A percentile compares a stretch with the other conserved stretches of the same genome.
Conservation (phyloP, 1,284 basidiomycete genomes). For the Trichosporon ovoides region DNA sequence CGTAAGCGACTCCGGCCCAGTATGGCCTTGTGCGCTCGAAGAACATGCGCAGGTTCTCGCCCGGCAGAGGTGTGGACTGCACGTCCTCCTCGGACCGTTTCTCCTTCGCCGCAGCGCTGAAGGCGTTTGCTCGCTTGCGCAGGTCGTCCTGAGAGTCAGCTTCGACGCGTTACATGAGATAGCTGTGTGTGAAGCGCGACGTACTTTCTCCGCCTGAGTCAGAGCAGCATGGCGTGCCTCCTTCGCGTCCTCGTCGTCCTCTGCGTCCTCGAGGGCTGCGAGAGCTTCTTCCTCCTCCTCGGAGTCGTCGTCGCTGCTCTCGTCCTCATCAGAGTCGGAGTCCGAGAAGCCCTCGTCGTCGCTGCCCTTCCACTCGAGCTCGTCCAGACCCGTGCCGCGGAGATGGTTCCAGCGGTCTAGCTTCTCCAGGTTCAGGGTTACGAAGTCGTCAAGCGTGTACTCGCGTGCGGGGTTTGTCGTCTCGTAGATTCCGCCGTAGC, state of each 20-base stretch:
- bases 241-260: slow-evolving; percentile 29
- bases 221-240: slow-evolving; percentile 26
- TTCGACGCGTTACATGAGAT: too few relatives aligned
- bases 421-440: slow-evolving; percentile 71
- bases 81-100: slow-evolving; percentile 64
- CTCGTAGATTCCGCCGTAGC: slow-evolving; percentile 84
- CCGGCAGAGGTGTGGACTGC: slow-evolving; percentile 75
- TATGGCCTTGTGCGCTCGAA: slow-evolving; percentile 73
- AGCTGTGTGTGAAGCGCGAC: too few relatives aligned
- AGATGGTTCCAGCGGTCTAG: slow-evolving; percentile 69
- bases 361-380: slow-evolving; percentile 58
- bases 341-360: slow-evolving; percentile 52
- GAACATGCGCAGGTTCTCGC: slow-evolving; percentile 80
- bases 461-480: slow-evolving; percentile 61
- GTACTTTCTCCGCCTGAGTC: slow-evolving; percentile 29
- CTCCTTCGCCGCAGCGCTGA: slow-evolving; percentile 70
- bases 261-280: slow-evolving; percentile 33
- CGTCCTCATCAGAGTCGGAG: slow-evolving; percentile 55
- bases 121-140: slow-evolving; percentile 60
- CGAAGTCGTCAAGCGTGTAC: slow-evolving; percentile 80
- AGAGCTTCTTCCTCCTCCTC: slow-evolving; percentile 37
- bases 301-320: slow-evolving; percentile 44
- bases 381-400: slow-evolving; percentile 62
- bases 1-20: slow-evolving; percentile 72
- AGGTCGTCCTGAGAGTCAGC: slow-evolving; percentile 53